Base-by-base conservation (phyloP, 192 early-diverging fungal genomes). In the Umbelopsis ramanniana region DNA sequence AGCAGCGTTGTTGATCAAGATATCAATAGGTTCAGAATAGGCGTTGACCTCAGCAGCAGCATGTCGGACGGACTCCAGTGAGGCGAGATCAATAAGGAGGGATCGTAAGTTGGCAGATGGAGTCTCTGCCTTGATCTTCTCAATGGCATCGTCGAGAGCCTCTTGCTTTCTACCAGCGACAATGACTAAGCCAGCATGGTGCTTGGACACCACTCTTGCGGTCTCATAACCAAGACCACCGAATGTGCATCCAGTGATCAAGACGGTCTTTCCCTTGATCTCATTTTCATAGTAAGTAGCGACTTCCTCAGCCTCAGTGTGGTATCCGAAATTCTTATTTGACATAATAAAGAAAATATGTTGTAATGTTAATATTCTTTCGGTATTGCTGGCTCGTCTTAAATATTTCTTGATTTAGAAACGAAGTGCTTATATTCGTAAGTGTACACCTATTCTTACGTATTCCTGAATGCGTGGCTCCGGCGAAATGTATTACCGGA, bases 1-100 rank as follows among this genome's bases (percentile, higher is more conserved):
- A 6, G 87, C 87, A 21, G 84, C 82, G 43, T 84, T 86, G 72
- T 72, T 69, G 4, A 86, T 79, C 26, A 86, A 47, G 2, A 80
- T 12, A 26, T 84, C 74, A 14, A 86, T 37, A 12, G 71, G 24
- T 38, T 38, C 46, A 43, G 81, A 66, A 15, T 71, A 63, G 14
- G 54, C 52, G 12, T 80, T 70, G 69, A 86, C 83, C 26, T 11
- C 35, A 26, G 11, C 48, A 14, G 33, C 79, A 67, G 37, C 72
- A 57, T 22, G 40, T n/a, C 26, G 69, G 43, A 52, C 45, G 21
- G 55, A 66, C 11, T 77, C 72, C 6, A 81, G 10, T 9, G 8
- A 46, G 37, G 26, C 55, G n/a, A 66, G 47, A 15, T 46, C 35
- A 17, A 81, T 9, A 1, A 60, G 0, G 3, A 60, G 17, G 9